phyloP scores from a whole-genome alignment of 1,284 basidiomycete genomes.

The Trametes hirsuta region DNA sequence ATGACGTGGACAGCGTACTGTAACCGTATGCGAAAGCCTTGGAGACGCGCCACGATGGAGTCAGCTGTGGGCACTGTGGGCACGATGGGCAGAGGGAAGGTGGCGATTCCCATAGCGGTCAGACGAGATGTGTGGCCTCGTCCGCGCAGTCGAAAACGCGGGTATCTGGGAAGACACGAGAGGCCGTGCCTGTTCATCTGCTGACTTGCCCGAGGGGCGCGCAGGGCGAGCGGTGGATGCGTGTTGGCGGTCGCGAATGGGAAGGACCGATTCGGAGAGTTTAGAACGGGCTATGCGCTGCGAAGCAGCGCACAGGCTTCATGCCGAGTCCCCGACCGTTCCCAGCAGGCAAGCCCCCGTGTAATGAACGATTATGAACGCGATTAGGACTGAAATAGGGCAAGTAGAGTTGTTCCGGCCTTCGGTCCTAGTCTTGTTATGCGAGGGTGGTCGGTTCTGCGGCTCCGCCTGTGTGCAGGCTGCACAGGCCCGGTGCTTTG shows the following conservation, averaged over 20 bases:
- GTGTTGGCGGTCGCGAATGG: conserved; percentile 6
- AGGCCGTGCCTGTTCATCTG: conserved; percentile 10
- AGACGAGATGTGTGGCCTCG: conserved; percentile 4
- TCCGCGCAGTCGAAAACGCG: conserved; percentile 19
- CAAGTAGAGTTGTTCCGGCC: conserved; percentile 3
- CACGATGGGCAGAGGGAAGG: conserved; percentile 22
- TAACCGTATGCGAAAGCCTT: conserved; percentile 2
- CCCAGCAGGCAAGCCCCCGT: neutral
- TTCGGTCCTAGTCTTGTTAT: neutral
- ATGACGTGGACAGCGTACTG: conserved; percentile 11
- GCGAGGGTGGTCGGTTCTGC: conserved; percentile 6
- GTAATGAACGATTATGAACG: neutral
- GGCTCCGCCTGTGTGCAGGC: neutral
- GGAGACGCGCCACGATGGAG: conserved; percentile 23
- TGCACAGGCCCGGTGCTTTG: neutral
- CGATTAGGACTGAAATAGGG: neutral
- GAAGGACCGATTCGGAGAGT: conserved; percentile 4
- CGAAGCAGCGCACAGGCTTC: conserved; percentile 7
- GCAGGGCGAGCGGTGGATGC: conserved; percentile 15
- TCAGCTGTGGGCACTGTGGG: conserved; percentile 21
- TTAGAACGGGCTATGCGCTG: conserved; percentile 20
- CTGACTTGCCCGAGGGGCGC: conserved; percentile 15
- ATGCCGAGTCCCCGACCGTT: conserved; percentile 11
- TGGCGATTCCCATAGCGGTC: conserved; percentile 18
- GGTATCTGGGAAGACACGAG: conserved; percentile 20